Base-by-base conservation (phyloP, 495 filamentous ascomycete species). In the Margaritispora aquatica region DNA sequence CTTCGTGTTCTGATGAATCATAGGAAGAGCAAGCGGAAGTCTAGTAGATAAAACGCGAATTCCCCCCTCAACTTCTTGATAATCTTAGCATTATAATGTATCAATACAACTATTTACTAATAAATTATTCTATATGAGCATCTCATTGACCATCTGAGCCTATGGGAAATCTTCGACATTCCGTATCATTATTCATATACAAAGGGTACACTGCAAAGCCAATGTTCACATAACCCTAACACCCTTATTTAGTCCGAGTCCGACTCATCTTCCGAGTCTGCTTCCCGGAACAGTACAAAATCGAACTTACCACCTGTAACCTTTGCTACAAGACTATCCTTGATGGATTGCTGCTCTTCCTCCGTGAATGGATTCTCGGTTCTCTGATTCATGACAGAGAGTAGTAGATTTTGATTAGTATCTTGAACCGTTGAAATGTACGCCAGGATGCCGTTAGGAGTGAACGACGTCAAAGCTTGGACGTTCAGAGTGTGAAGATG, bases 381-480 rank as follows among this genome's bases (percentile, higher is more conserved):
- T 15, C 66, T 67, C 26, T 71, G 69, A 54, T 68, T 73, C 65
- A 74, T 61, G 15, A 79, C 69, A 5, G 69, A 69, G n/a, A 80
- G 54, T 17, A 63, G 51, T 29, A 80, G 66, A 10, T 74, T 75
- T 11, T 46, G 38, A 27, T 66, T 64, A 5, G 61, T 59, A 11
- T 26, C 38, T 23, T 47, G 22, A 3, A 85, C 70, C 1, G 65
- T 67, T 2, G 59, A 57, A 34, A 84, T 73, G 57, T 81, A 85
- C 1, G 73, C 55, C 26, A 74, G 55, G 7, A 86, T 71, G 4
- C 69, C 75, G 2, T 73, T 53, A 8, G 66, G 64, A 0, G 73
- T 75, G 67, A 87, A 82, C 10, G 62, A 57, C 15, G 80, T 80
- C 2, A 71, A 44, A 29, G 77, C 77, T 52, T 73, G 73, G 29